A percentile compares a stretch with the other conserved stretches of the same genome.
Conservation (phyloP, 345 rosid genomes). For the Citrus glauca region DNA sequence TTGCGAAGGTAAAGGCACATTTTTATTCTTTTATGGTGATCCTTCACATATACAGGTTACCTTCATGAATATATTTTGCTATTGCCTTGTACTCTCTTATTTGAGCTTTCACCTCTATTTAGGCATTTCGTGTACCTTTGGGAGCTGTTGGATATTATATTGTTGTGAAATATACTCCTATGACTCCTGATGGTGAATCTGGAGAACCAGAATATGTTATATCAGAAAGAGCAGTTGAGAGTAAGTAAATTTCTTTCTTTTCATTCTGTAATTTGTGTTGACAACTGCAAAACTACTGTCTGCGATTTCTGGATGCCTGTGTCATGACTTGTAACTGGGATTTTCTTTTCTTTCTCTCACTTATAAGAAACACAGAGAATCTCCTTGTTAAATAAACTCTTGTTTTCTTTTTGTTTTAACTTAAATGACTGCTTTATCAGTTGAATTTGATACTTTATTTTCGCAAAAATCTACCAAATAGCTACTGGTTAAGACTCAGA, state of each 20-base stretch:
- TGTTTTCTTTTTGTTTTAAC: neutral
- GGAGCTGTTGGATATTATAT: conserved; percentile 87
- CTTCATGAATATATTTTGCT: neutral
- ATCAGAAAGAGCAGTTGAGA: conserved; percentile 69
- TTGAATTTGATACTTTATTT: neutral
- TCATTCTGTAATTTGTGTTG: neutral
- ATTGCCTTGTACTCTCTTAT: conserved; percentile 12
- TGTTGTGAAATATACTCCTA: conserved; percentile 86
- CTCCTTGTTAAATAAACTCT: neutral
- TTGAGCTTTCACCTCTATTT: conserved; percentile 25
- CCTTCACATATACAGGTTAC: neutral
- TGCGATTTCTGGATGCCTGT: neutral
- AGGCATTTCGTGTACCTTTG: conserved; percentile 93
- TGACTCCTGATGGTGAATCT: conserved; percentile 77
- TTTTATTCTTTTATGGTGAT: neutral
- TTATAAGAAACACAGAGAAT: neutral
- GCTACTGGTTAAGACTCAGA: neutral
- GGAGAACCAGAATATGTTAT: conserved; percentile 80
- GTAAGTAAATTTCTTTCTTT: conserved; percentile 43
- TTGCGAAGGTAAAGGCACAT: conserved; percentile 64
- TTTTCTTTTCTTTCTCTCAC: neutral
- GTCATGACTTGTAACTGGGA: neutral
- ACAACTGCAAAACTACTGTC: too few relatives aligned
- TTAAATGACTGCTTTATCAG: neutral
- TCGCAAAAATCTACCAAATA: neutral